Conservation (phyloP, 2,329 filamentous ascomycete species). For the Botrytis fragariae region DNA sequence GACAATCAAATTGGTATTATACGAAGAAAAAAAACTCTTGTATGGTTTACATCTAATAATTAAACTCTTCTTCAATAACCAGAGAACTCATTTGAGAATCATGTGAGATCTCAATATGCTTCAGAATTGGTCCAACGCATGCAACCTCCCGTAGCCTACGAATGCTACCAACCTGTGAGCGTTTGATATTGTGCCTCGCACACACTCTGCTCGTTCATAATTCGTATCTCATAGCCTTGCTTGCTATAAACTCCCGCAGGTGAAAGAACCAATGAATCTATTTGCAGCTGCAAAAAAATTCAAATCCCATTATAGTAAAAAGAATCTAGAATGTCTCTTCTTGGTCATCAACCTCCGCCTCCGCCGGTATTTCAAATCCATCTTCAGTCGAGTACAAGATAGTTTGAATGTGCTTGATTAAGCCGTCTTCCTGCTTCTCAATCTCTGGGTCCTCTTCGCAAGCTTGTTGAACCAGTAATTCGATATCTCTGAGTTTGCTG, state of each 20-base stretch:
- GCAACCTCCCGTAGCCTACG: slow-evolving; percentile 9
- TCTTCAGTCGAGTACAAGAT: slow-evolving; percentile 97
- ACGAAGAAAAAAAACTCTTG: slow-evolving; percentile 1
- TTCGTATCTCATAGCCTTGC: slow-evolving; percentile 25
- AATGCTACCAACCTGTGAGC: slow-evolving; percentile 21
- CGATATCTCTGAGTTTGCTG: slow-evolving; percentile 95
- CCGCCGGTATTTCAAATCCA: slow-evolving; percentile 84
- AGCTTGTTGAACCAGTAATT: slow-evolving; percentile 87
- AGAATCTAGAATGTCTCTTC: slow-evolving; percentile 70
- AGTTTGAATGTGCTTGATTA: slow-evolving; percentile 93
- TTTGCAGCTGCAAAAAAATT: slow-evolving; percentile 23
- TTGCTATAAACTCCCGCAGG: slow-evolving; percentile 33
- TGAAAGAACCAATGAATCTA: slow-evolving; percentile 26
- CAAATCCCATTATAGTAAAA: slow-evolving; percentile 26
- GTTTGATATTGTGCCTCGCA: slow-evolving; percentile 10
- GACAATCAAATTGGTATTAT: slow-evolving; percentile 17
- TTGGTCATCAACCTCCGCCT: slow-evolving; percentile 64
- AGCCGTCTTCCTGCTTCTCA: slow-evolving; percentile 87
- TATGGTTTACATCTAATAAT: slow-evolving; percentile 13
- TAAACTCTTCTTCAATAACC: slow-evolving; percentile 14
- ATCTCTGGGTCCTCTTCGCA: slow-evolving; percentile 90
- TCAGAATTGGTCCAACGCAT: slow-evolving; percentile 11
- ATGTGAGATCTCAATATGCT: slow-evolving; percentile 20
- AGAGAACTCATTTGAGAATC: slow-evolving; percentile 13
- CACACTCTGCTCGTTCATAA: slow-evolving; percentile 25